Evolutionary conservation across 2,329 filamentous ascomycete species (phyloP).

Genomic region (Colletotrichum incanum): DNA sequence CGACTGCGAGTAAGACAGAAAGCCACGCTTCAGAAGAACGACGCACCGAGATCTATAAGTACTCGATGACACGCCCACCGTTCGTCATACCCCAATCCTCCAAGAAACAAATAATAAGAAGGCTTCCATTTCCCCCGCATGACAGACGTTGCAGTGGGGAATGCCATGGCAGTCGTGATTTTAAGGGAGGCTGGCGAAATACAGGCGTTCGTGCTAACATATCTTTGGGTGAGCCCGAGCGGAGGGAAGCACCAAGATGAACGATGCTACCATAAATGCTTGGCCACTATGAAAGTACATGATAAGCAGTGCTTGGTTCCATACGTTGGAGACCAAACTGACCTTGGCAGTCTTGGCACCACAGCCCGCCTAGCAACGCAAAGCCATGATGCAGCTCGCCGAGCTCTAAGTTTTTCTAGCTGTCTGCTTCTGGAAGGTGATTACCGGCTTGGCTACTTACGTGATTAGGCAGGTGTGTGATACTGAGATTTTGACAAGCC

Average conservation of each 20-base stretch:
- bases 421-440: constrained; percentile 19
- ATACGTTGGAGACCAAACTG: constrained; percentile 8
- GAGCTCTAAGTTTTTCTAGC: neutral
- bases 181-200: constrained; percentile 26
- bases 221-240: constrained; percentile 1
- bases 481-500: constrained; percentile 4
- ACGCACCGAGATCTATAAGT: constrained; percentile 18
- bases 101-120: neutral
- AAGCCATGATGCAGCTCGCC: neutral
- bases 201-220: constrained; percentile 2
- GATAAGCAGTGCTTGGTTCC: constrained; percentile 31
- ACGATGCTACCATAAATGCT: constrained; percentile 17
- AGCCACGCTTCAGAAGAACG: neutral
- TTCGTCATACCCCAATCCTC: neutral
- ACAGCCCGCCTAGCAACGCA: neutral
- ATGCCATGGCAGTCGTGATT: constrained; percentile 18
- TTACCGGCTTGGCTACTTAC: constrained; percentile 7
- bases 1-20: neutral
- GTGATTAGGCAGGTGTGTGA: constrained; percentile 9
- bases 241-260: constrained; percentile 11
- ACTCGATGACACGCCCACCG: neutral
- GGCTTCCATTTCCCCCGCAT: constrained; percentile 9
- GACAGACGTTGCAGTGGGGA: constrained; percentile 20
- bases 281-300: constrained; percentile 11
- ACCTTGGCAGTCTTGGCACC: constrained; percentile 28